phyloP scores from a whole-genome alignment of 2,329 filamentous ascomycete species.

The Ophiostoma novo-ulmi region DNA sequence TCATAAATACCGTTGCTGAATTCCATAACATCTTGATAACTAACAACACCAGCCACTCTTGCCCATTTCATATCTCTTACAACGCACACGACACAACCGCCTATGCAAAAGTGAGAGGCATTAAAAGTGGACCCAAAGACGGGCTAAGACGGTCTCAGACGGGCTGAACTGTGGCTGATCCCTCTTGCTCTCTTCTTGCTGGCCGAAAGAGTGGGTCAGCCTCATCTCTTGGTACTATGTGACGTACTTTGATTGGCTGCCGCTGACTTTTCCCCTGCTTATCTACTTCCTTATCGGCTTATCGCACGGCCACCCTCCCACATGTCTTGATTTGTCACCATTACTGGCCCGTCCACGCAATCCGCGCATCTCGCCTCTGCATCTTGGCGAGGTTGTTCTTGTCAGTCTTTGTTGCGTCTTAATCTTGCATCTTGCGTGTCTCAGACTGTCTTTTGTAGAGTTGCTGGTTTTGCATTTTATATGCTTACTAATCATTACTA shows the following conservation, averaged over 20 bases:
- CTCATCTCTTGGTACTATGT: not conserved
- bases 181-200: not conserved
- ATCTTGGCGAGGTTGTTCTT: not conserved
- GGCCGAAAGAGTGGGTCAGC: not conserved
- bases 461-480: too few relatives aligned
- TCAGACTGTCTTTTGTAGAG: too few relatives aligned
- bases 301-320: slow-evolving; percentile 16
- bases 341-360: slow-evolving; percentile 23
- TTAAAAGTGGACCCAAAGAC: not conserved
- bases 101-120: not conserved
- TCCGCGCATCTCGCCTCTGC: not conserved
- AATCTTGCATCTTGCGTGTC: not conserved
- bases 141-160: not conserved
- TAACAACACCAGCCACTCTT: not conserved
- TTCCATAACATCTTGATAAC: too few relatives aligned
- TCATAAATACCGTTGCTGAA: too few relatives aligned
- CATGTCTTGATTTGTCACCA: slow-evolving; percentile 20
- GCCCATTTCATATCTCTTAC: not conserved
- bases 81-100: not conserved
- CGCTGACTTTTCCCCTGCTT: not conserved
- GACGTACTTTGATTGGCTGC: not conserved
- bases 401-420: not conserved
- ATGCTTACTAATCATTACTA: not conserved
- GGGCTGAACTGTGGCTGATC: slow-evolving; percentile 7
- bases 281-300: slow-evolving; percentile 6